Base-by-base conservation (phyloP, 73 alveolate genomes). In the Paramecium octaurelia region DNA sequence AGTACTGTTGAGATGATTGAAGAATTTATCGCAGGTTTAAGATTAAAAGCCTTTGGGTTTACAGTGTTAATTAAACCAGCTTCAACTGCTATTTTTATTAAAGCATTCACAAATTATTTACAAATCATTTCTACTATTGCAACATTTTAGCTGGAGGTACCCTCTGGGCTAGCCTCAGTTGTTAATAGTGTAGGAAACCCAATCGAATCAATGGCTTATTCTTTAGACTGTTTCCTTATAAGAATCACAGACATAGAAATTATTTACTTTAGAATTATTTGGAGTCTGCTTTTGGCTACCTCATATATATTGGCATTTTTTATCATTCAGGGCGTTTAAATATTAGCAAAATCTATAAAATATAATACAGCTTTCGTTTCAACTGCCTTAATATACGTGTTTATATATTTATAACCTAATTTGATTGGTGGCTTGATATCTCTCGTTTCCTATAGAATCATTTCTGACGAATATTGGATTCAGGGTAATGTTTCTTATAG, bases 171-270 rank as follows among this genome's bases (percentile, higher is more conserved):
- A 75, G 88, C 88, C 16, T 34, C 88, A 3, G 42, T 44, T 12
- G 58, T 75, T 11, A 75, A 75, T 40, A 36, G 88, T 40, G 88
- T 75, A 5, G 88, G 88, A 21, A 75, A 75, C 35, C 88, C 88
- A 4, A 75, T 75, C 4, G 58, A 34, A 36, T 34, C 88, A 10
- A 75, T 75, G 88, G 58, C 88, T 3, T 75, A 75, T 40, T 36
- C 68, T 3, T 75, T 75, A 36, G 88, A 75, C 38, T 75, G 88
- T 75, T 75, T 75, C 10, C 59, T 75, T 16, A 20, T 75, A 12
- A 2, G 8, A 9, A 36, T 75, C 12, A 34, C 88, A 8, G 60
- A 75, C 42, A 75, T 75, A 1, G 27, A 14, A 34, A 75, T 75
- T 1, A 75, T 75, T 6, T 75, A 75, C 10, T 75, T 75, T 29